Conservation (phyloP, 2,329 filamentous ascomycete genomes). For the Pseudophaeomoniella oleicola region DNA sequence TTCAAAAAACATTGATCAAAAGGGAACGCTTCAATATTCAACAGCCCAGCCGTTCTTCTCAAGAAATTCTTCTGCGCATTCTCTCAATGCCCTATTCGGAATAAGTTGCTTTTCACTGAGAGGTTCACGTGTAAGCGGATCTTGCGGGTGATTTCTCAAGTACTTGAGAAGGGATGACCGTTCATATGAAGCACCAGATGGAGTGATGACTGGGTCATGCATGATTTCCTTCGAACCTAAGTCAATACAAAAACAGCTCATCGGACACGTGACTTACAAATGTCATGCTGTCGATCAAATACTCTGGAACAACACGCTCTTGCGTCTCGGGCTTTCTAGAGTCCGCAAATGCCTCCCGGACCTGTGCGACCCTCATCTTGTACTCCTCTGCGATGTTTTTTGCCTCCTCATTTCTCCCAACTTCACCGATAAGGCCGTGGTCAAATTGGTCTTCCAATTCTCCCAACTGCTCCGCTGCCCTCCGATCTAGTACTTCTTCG, state of each 20-base stretch:
- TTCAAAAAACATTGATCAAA: too few species aligned
- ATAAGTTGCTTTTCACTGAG: constrained; percentile 55
- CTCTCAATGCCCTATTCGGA: constrained; percentile 66
- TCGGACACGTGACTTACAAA: constrained; percentile 23
- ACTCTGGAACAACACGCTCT: constrained; percentile 26
- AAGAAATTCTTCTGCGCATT: constrained; percentile 75
- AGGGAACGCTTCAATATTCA: constrained; percentile 51
- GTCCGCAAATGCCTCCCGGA: constrained; percentile 25
- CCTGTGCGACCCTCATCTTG: constrained; percentile 30
- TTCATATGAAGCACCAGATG: constrained; percentile 83
- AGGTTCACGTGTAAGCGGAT: constrained; percentile 72
- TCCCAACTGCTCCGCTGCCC: constrained; percentile 21
- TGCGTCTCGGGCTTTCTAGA: not conserved
- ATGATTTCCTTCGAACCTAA: constrained; percentile 27
- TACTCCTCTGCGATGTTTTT: constrained; percentile 39
- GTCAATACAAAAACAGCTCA: too few species aligned
- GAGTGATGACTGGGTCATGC: constrained; percentile 39
- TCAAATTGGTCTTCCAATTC: constrained; percentile 20
- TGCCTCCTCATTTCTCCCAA: constrained; percentile 55
- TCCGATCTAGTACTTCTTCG: constrained; percentile 24
- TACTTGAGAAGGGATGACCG: constrained; percentile 75
- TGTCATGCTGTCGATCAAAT: constrained; percentile 32
- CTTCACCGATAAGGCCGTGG: constrained; percentile 32
- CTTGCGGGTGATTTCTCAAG: constrained; percentile 56
- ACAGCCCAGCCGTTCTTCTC: constrained; percentile 82